These are phyloP conservation scores for Zygosaccharomyces siamensis DNA, from an alignment of 805 yeast species.

Conservation along the genomic window DNA sequence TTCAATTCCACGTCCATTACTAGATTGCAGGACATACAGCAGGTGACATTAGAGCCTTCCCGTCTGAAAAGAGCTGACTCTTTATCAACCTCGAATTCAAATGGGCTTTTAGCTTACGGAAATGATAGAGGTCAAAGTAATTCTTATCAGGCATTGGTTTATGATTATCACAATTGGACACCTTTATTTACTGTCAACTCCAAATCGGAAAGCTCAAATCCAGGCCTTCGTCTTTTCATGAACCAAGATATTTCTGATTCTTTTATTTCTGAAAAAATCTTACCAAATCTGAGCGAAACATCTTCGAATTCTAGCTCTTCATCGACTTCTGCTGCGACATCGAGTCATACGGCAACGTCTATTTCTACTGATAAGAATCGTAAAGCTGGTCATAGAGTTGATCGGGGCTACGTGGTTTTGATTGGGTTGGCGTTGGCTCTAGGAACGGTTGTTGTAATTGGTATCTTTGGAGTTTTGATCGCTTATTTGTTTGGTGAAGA, in stretches of 20 bases:
- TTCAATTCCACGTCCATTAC: not conserved
- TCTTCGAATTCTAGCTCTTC: conserved; percentile 18
- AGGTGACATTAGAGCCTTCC: not conserved
- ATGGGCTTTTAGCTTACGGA: conserved; percentile 37
- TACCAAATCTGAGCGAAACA: conserved; percentile 14
- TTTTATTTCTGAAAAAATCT: conserved; percentile 25
- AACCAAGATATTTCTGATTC: conserved; percentile 38
- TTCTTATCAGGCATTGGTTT: conserved; percentile 30
- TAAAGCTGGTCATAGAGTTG: conserved; percentile 26
- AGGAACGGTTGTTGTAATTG: conserved; percentile 43
- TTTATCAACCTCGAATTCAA: not conserved
- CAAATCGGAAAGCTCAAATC: not conserved
- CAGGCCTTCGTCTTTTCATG: conserved; percentile 18
- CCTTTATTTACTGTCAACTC: conserved; percentile 20
- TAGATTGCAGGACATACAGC: not conserved
- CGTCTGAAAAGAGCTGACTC: conserved; percentile 5
- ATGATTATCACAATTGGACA: conserved; percentile 24
- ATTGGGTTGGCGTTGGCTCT: conserved; percentile 64
- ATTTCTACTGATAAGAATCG: conserved; percentile 3
- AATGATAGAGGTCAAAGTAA: conserved; percentile 25
- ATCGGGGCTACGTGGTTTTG: conserved; percentile 61
- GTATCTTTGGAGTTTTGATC: conserved; percentile 37
- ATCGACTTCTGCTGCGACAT: conserved; percentile 10
- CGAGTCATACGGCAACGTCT: conserved; percentile 17
- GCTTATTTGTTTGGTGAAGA: conserved; percentile 34